Base-by-base conservation (phyloP, 352 stramenopile species). In the Pythium graminicola region DNA sequence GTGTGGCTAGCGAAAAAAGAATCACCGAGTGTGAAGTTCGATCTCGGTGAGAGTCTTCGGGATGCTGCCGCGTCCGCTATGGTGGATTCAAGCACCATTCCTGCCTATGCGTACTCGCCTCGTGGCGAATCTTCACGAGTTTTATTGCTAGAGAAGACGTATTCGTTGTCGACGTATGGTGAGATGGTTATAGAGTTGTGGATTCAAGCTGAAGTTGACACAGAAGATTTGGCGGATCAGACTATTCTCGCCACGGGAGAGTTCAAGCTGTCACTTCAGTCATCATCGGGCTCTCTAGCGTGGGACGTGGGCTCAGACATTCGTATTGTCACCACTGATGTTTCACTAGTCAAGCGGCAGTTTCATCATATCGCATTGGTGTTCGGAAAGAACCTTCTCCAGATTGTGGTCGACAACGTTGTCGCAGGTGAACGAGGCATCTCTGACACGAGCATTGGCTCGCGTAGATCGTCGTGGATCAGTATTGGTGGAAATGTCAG, bases 111-210 rank as follows among this genome's bases (percentile, higher is more conserved):
- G 16, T 94, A 77, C 60, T 89, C 76, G 6, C 61, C 80, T 5
- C 46, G 65, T 45, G 81, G 84, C 2, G 70, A 81, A 14, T 40
- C 63, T 7, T 52, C 54, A 3, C 72, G 65, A 27, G 72, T 78
- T 13, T 45, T 94, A 22, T 44, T 92, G 19, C 45, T 94, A 5
- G 81, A 93, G 36, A 84, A 76, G 27, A 46, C 70, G 9, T 62
- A 62, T 14, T 40, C 82, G 5, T 48, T 89, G 6, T 86, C 77
- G 29, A 79, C 69, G 23, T 77, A 76, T 43, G 61, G 66, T 0
- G 81, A 86, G 29, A 72, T 88, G 47, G 76, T 71, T 0, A 28
- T 92, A 35, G 73, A 94, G 52, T 42, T 87, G 5, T 92, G 81
- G 77, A 72, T 93, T 49, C 66, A 68, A 26, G 65, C 67, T 1